Base-by-base conservation (phyloP, 1,284 basidiomycete genomes). In the Tilletia setariae region DNA sequence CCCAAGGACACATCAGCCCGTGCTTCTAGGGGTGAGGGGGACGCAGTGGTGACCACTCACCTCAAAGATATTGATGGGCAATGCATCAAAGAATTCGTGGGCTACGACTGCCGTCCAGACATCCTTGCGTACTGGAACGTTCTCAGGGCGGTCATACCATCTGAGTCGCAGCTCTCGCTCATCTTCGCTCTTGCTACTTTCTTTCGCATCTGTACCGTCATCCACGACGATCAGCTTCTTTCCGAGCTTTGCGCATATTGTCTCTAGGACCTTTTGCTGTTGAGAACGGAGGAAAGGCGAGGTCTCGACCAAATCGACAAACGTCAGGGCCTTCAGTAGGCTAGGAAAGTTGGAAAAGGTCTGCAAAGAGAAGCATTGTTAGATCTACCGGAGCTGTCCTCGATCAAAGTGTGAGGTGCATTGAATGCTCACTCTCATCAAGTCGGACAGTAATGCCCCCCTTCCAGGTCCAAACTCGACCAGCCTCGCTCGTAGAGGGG, bases 71-170 rank as follows among this genome's bases (percentile, higher is more conserved):
- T 97, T 92, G 63, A 97, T 89, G 0, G 95, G 95, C 63, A 99
- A 86, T 0, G 95, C 95, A 79, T 98, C 96, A 73, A 99, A 98
- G 84, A 98, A 97, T 81, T 98, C 96, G 82, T 98, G 95, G 0
- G 95, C 96, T 7, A 97, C 84, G 23, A 96, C 83, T 85, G 97
- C 89, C 0, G 93, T 96, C 82, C 90, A 98, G 49, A 69, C 64
- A 2, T 66, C 78, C 82, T 77, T 64, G 84, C 84, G 75, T 25
- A 84, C 70, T 0, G 86, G 83, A 0, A 98, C 84, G 43, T 90
- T 87, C 43, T 91, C 88, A 7, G 95, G 83, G 0, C 87, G 85
- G 66, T 91, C 87, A 76, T 91, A 88, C 93, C 94, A 98, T 13
- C 86, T 79, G 15, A 94, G 72, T 7, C 79, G 47, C 19, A 82